A percentile compares a stretch with the other conserved stretches of the same genome.
Conservation (phyloP, 805 yeast genomes). For the Lachancea sp. region DNA sequence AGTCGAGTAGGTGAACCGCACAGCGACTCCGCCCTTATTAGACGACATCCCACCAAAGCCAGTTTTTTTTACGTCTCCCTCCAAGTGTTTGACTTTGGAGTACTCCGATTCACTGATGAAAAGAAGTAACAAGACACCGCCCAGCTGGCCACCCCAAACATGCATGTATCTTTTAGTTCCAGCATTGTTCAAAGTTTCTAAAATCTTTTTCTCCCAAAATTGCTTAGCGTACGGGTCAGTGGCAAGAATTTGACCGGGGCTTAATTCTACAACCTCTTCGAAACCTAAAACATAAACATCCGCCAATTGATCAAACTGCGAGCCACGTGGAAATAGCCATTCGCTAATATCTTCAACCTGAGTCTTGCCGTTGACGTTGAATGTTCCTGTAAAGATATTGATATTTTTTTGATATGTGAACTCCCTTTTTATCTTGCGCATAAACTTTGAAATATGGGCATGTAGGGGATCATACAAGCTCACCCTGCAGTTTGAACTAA, state of each 20-base stretch:
- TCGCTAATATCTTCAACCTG: slow-evolving; percentile 51
- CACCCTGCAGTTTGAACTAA: slow-evolving; percentile 39
- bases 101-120: slow-evolving; percentile 53
- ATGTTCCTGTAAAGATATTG: slow-evolving; percentile 74
- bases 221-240: slow-evolving; percentile 57
- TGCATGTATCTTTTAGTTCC: slow-evolving; percentile 43
- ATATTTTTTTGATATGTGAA: slow-evolving; percentile 60
- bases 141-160: slow-evolving; percentile 73
- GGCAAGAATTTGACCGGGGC: slow-evolving; percentile 75
- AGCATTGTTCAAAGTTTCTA: slow-evolving; percentile 40
- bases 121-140: slow-evolving; percentile 71
- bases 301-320: slow-evolving; percentile 35
- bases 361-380: slow-evolving; percentile 72
- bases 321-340: slow-evolving; percentile 70
- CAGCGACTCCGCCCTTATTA: slow-evolving; percentile 74
- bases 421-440: slow-evolving; percentile 42
- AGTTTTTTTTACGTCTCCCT: slow-evolving; percentile 75
- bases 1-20: slow-evolving; percentile 57
- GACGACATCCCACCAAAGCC: slow-evolving; percentile 90
- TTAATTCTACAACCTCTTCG: slow-evolving; percentile 83
- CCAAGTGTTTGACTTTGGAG: slow-evolving; percentile 51
- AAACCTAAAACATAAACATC: slow-evolving; percentile 80
- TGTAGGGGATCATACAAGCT: slow-evolving; percentile 82
- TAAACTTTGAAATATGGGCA: slow-evolving; percentile 68
- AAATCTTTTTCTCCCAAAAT: slow-evolving; percentile 62